Evolutionary conservation across 257 asterid genomes (phyloP).

Genomic region (Nicotiana sylvestris): DNA sequence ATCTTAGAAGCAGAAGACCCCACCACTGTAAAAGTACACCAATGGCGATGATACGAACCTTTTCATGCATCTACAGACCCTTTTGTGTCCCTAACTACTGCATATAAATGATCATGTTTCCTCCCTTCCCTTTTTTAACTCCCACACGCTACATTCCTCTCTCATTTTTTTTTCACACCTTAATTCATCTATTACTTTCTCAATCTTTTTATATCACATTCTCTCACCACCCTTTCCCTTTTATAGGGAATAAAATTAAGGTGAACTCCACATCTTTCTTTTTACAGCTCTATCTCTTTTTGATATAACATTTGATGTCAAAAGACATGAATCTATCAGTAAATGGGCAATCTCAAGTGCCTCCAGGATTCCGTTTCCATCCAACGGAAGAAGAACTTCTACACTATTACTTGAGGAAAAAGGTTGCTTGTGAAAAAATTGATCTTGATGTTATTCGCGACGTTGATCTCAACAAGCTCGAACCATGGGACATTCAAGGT

Average conservation of each 20-base stretch:
- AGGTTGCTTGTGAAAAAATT: conserved; percentile 57
- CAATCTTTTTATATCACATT: not conserved
- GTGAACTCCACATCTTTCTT: not conserved
- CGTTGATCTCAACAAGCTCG: conserved; percentile 88
- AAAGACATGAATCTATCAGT: conserved; percentile 69
- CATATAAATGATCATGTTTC: conserved; percentile 46
- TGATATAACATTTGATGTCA: conserved; percentile 1
- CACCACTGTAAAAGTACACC: conserved; percentile 23
- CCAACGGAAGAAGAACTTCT: conserved; percentile 93
- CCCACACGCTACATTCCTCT: conserved; percentile 1
- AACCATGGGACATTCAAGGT: conserved; percentile 98
- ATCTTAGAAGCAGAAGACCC: conserved; percentile 26
- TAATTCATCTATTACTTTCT: not conserved
- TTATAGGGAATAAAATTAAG: not conserved
- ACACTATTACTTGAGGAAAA: conserved; percentile 78
- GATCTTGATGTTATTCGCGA: conserved; percentile 90
- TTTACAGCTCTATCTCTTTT: not conserved
- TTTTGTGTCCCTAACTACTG: conserved; percentile 25
- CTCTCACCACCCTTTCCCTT: not conserved
- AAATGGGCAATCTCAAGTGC: conserved; percentile 79
- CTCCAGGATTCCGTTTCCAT: conserved; percentile 91
- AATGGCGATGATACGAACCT: conserved; percentile 37
- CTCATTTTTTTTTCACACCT: not conserved
- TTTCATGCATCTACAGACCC: conserved; percentile 45
- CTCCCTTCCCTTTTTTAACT: conserved; percentile 30